phyloP scores from a whole-genome alignment of 225 moss, liverwort and hornwort species.

The Takakia lepidozioides region DNA sequence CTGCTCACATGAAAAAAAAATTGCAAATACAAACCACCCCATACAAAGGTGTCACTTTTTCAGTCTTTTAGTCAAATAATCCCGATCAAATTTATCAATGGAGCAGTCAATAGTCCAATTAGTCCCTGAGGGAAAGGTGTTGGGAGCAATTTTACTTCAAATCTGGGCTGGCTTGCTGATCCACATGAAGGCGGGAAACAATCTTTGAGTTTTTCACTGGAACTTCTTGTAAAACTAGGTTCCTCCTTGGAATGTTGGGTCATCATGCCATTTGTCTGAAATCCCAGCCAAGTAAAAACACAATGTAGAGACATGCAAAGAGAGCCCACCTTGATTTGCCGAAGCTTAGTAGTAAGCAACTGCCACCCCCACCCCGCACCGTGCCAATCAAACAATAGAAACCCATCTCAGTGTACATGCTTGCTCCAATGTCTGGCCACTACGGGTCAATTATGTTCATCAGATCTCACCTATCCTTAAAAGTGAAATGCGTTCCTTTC shows the following conservation, averaged over 20 bases:
- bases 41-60: no score
- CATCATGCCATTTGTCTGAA: slow-evolving; percentile 7
- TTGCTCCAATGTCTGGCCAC: no score
- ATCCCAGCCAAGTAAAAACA: slow-evolving; percentile 1
- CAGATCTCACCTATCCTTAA: no score
- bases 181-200: slow-evolving; percentile 3
- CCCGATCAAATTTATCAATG: no score
- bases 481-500: no score
- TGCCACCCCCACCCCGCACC: slow-evolving; percentile 15
- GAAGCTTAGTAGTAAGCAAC: slow-evolving; percentile 36
- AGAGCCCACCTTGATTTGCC: slow-evolving; percentile 29
- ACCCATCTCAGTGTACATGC: slow-evolving; percentile 2
- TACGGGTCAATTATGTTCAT: no score
- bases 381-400: slow-evolving; percentile 16
- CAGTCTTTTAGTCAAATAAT: no score
- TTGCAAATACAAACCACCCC: no score
- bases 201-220: no score
- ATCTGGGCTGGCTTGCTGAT: slow-evolving; percentile 5
- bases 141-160: slow-evolving; percentile 8
- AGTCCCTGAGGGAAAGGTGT: not conserved
- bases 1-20: no score
- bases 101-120: no score
- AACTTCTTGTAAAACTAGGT: slow-evolving; percentile 4
- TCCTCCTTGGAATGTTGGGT: slow-evolving; percentile 1
- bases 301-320: no score